Base-by-base conservation (phyloP, 768 basidiomycete genomes). In the Lactarius evosmus region DNA sequence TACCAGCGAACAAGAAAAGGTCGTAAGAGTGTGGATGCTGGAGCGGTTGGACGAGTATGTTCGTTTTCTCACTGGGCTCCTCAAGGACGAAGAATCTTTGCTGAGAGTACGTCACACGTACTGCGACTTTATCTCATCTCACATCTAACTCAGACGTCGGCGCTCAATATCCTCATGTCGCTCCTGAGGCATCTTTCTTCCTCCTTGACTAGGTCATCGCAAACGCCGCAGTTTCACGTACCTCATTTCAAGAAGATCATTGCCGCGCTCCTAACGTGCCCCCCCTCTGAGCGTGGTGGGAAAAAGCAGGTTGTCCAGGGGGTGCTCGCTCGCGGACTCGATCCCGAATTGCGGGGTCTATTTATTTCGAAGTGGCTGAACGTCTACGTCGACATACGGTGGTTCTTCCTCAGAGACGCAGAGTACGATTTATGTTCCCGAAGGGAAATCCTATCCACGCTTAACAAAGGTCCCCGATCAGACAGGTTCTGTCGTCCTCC, bases 341-440 rank as follows among this genome's bases (percentile, higher is more conserved):
- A 87, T 60, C 58, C 78, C 5, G 87, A 89, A 61, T 84, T 92
- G 3, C 75, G 86, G 29, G 76, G 84, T 49, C 74, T 80, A 12
- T 92, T 93, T 69, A 76, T 86, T 59, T 81, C 82, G 53, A 86
- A 82, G 16, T 95, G 88, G 86, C 81, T 92, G 69, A 86, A 84
- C 67, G 83, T 89, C 14, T 71, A 90, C 72, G 89, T 93, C 70
- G 93, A 96, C 70, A 77, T 95, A 34, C 83, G 93, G 63, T 95
- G 90, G 90, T 91, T 89, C 77, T 94, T 93, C 77, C 80, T 96
- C 36, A 82, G 88, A 49, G 90, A 94, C 70, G 79, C 89, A 60
- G 83, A 79, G 92, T 89, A 74, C 63, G 83, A 77, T 55, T 30
- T 54, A 17, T 17, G 64, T 54, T 50, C 27, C 63, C 9, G 61